These are phyloP conservation scores for Musa beccarii DNA, from an alignment of 176 grass and related monocot genomes.

Conservation along the genomic window DNA sequence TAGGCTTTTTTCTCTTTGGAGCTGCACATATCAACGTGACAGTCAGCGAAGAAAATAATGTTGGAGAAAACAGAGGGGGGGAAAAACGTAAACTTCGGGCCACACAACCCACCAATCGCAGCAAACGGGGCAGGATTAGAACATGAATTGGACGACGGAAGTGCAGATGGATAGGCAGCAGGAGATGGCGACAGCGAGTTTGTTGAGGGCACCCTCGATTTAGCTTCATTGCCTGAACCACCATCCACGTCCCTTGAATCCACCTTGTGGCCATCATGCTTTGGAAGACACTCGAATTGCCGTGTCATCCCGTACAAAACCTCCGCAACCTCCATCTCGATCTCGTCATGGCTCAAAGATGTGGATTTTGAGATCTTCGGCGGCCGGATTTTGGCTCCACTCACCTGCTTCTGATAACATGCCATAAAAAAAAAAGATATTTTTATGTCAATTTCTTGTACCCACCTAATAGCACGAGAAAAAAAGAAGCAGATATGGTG, in stretches of 20 bases:
- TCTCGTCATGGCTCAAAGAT: conserved; percentile 90
- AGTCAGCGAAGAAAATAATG: neutral
- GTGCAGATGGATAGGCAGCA: neutral
- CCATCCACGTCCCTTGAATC: conserved; percentile 37
- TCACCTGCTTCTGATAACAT: conserved; percentile 45
- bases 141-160: conserved; percentile 44
- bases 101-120: conserved; percentile 38
- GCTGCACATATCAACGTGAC: conserved; percentile 31
- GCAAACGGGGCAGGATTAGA: conserved; percentile 34
- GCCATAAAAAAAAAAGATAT: conserved; percentile 1
- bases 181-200: conserved; percentile 22
- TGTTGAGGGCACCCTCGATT: conserved; percentile 64
- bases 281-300: conserved; percentile 58
- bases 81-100: neutral
- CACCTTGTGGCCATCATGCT: conserved; percentile 53
- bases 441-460: conserved; percentile 6
- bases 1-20: conserved; percentile 78
- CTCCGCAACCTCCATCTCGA: conserved; percentile 81
- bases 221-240: conserved; percentile 30
- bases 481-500: neutral
- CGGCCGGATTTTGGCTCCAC: conserved; percentile 25
- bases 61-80: neutral
- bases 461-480: neutral
- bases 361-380: conserved; percentile 57
- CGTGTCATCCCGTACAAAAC: conserved; percentile 82